Percentiles rank a stretch among this genome's conserved stretches.
Evolutionary conservation across 495 filamentous ascomycete species (phyloP).

Genomic region (Penicillium salamii): DNA sequence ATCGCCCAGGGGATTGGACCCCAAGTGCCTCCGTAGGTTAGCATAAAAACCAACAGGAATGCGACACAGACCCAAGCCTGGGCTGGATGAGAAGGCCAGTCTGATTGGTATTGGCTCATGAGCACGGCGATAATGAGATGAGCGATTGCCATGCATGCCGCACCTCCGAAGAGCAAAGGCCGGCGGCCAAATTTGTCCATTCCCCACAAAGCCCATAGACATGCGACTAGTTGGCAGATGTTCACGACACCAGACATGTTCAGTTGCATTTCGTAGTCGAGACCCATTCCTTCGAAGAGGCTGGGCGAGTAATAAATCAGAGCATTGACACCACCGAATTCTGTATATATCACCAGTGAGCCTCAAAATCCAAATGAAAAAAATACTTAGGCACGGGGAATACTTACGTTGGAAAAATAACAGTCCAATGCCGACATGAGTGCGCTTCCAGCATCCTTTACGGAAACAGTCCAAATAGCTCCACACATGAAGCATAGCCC

Average conservation of each 20-base stretch:
- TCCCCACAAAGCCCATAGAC: slow-evolving; percentile 22
- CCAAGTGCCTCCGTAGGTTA: slow-evolving; percentile 37
- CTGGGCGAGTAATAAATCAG: slow-evolving; percentile 45
- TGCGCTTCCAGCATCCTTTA: slow-evolving; percentile 42
- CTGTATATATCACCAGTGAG: slow-evolving; percentile 5
- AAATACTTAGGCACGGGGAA: not conserved
- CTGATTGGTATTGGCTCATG: slow-evolving; percentile 24
- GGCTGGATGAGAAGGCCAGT: slow-evolving; percentile 30
- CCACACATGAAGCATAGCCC: slow-evolving; percentile 26
- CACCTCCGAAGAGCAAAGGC: slow-evolving; percentile 32
- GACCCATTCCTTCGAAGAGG: slow-evolving; percentile 45
- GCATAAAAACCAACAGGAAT: slow-evolving; percentile 25
- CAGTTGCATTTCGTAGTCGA: slow-evolving; percentile 43
- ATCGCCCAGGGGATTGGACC: slow-evolving; percentile 33
- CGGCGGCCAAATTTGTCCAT: slow-evolving; percentile 34
- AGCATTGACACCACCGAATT: slow-evolving; percentile 35
- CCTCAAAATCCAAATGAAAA: not conserved
- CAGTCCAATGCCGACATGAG: slow-evolving; percentile 38
- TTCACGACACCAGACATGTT: slow-evolving; percentile 50
- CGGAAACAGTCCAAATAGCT: slow-evolving; percentile 33
- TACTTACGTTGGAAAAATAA: slow-evolving; percentile 44
- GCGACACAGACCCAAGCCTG: slow-evolving; percentile 33
- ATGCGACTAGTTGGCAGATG: slow-evolving; percentile 38
- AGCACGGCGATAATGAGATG: slow-evolving; percentile 40
- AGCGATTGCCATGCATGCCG: slow-evolving; percentile 31